Conservation (phyloP, 495 filamentous ascomycete genomes). For the Cryomyces antarcticus region DNA sequence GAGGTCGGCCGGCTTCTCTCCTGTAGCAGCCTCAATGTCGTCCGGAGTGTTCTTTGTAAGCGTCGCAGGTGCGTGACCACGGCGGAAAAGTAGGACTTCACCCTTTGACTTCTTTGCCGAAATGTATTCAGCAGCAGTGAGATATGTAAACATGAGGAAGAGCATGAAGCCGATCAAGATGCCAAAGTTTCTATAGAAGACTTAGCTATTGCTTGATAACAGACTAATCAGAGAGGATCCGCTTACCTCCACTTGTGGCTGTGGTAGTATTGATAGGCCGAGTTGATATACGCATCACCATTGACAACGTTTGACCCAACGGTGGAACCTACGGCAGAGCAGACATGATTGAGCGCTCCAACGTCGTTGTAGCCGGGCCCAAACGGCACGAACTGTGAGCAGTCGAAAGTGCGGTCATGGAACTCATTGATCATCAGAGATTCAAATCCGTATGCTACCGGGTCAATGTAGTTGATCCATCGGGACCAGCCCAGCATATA, state of each 20-base stretch:
- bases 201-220: too few relatives aligned
- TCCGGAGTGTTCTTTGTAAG: conserved; percentile 32
- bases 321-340: conserved; percentile 39
- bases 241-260: conserved; percentile 41
- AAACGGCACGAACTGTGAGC: conserved; percentile 38
- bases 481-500: conserved; percentile 71
- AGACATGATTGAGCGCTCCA: conserved; percentile 26
- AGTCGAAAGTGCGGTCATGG: conserved; percentile 39
- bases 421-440: conserved; percentile 85
- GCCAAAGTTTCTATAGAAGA: conserved; percentile 35
- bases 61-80: conserved; percentile 42
- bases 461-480: conserved; percentile 77
- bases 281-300: conserved; percentile 50
- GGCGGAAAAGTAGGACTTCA: conserved; percentile 72
- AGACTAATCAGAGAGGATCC: too few relatives aligned
- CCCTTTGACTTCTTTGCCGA: conserved; percentile 65
- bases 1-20: conserved; percentile 22
- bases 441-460: conserved; percentile 75
- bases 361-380: conserved; percentile 29
- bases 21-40: conserved; percentile 23
- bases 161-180: conserved; percentile 59
- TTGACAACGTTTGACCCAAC: conserved; percentile 33
- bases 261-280: conserved; percentile 37
- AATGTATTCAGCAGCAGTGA: conserved; percentile 53
- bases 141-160: conserved; percentile 43